Evolutionary conservation across 768 basidiomycete genomes (phyloP).

Genomic region (Tylopilus rubrobrunneus): DNA sequence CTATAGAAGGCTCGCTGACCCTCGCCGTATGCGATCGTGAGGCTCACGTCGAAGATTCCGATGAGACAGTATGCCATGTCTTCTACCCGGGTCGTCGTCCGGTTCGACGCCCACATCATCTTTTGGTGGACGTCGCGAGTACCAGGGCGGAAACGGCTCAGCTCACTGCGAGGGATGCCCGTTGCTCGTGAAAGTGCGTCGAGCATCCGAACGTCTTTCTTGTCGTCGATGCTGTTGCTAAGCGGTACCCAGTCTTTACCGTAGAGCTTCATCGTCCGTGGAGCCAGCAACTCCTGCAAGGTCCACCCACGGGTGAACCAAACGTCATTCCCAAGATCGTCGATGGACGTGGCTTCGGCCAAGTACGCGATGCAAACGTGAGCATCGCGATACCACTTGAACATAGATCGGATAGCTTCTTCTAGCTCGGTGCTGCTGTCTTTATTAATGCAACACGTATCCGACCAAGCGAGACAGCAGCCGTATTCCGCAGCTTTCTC

Average conservation of each 20-base stretch:
- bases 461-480: slow-evolving; percentile 31
- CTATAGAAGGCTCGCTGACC: slow-evolving; percentile 30
- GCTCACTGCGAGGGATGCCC: slow-evolving; percentile 24
- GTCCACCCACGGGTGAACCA: slow-evolving; percentile 34
- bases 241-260: slow-evolving; percentile 25
- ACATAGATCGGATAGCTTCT: slow-evolving; percentile 33
- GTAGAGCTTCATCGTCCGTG: slow-evolving; percentile 30
- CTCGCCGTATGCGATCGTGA: slow-evolving; percentile 34
- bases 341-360: slow-evolving; percentile 27
- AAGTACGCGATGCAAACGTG: slow-evolving; percentile 31
- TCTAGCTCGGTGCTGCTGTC: slow-evolving; percentile 34
- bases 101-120: slow-evolving; percentile 33
- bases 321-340: slow-evolving; percentile 24
- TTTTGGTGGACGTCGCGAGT: slow-evolving; percentile 23
- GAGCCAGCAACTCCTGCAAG: slow-evolving; percentile 28
- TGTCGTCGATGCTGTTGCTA: slow-evolving; percentile 26
- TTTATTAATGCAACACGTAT: slow-evolving; percentile 35
- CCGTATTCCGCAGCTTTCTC: slow-evolving; percentile 25
- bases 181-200: slow-evolving; percentile 24
- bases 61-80: slow-evolving; percentile 33
- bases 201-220: slow-evolving; percentile 22
- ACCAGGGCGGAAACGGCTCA: slow-evolving; percentile 24
- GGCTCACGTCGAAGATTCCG: slow-evolving; percentile 32
- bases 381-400: slow-evolving; percentile 30
- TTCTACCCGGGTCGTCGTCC: slow-evolving; percentile 32